A percentile compares a stretch with the other conserved stretches of the same genome.
Evolutionary conservation across 2,329 filamentous ascomycete genomes (phyloP).

Genomic region (Fusarium goolgardi): DNA sequence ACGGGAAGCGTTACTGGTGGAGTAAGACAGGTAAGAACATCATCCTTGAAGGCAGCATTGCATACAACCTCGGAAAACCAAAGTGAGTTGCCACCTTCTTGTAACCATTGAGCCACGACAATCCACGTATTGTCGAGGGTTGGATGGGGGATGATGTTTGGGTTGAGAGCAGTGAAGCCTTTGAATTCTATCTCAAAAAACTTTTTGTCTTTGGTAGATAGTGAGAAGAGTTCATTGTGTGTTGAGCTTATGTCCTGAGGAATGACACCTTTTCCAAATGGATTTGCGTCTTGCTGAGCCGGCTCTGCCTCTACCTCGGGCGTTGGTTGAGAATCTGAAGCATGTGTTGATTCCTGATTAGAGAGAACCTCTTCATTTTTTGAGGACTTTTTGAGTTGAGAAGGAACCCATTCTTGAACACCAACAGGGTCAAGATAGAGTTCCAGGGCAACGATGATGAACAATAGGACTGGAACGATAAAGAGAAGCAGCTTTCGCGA

Average conservation of each 20-base stretch:
- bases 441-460: conserved; percentile 47
- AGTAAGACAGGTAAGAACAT: conserved; percentile 57
- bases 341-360: neutral
- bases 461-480: conserved; percentile 45
- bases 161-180: conserved; percentile 59
- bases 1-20: conserved; percentile 59
- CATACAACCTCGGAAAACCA: conserved; percentile 62
- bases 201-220: conserved; percentile 57
- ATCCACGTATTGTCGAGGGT: conserved; percentile 59
- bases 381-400: conserved; percentile 6
- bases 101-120: conserved; percentile 61
- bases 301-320: neutral
- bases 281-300: neutral
- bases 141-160: conserved; percentile 69
- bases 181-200: conserved; percentile 64
- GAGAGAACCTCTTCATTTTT: conserved; percentile 2
- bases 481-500: conserved; percentile 50
- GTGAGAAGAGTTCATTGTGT: conserved; percentile 59
- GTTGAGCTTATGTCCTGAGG: conserved; percentile 8
- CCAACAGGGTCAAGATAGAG: conserved; percentile 32
- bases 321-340: neutral
- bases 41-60: conserved; percentile 58
- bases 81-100: conserved; percentile 41
- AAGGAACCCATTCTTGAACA: conserved; percentile 20
- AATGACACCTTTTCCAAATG: conserved; percentile 2